Conservation (phyloP, 441 rosid species). For the Croton laevigatus region DNA sequence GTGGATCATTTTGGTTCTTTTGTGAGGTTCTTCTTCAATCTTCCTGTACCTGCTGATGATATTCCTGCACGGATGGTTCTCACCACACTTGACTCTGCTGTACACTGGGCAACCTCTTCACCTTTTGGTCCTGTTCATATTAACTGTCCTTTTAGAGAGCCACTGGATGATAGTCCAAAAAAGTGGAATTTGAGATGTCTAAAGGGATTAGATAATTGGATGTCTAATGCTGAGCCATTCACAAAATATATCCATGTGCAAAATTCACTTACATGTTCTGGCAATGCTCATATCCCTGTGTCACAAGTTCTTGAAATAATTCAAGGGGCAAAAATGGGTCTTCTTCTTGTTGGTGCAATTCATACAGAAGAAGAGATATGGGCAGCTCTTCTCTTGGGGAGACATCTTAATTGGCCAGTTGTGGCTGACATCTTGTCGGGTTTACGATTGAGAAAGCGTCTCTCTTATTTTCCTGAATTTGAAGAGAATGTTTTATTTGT, state of each 20-base stretch:
- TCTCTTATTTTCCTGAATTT: constrained; percentile 45
- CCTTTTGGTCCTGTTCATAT: constrained; percentile 94
- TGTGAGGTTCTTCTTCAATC: constrained; percentile 87
- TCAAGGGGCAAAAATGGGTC: constrained; percentile 57
- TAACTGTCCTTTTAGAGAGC: constrained; percentile 95
- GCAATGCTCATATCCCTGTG: constrained; percentile 33
- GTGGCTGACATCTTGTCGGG: constrained; percentile 94
- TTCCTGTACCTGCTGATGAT: constrained; percentile 80
- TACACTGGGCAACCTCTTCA: constrained; percentile 68
- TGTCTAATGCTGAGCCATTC: constrained; percentile 69
- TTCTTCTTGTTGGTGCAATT: constrained; percentile 69
- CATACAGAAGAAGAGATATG: constrained; percentile 88
- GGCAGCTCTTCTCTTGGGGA: constrained; percentile 88
- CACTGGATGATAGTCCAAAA: constrained; percentile 59
- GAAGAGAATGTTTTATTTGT: constrained; percentile 49
- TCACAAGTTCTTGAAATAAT: constrained; percentile 57
- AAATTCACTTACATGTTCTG: constrained; percentile 34
- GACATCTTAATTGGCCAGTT: constrained; percentile 85
- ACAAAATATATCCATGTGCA: constrained; percentile 67
- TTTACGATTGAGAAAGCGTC: constrained; percentile 71
- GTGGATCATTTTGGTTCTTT: constrained; percentile 94
- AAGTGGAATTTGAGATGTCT: constrained; percentile 73
- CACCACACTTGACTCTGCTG: constrained; percentile 88
- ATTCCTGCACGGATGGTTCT: constrained; percentile 87
- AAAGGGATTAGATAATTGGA: constrained; percentile 81